These are phyloP conservation scores for Daldinia concentrica DNA, from an alignment of 495 filamentous ascomycete genomes.

Conservation along the genomic window DNA sequence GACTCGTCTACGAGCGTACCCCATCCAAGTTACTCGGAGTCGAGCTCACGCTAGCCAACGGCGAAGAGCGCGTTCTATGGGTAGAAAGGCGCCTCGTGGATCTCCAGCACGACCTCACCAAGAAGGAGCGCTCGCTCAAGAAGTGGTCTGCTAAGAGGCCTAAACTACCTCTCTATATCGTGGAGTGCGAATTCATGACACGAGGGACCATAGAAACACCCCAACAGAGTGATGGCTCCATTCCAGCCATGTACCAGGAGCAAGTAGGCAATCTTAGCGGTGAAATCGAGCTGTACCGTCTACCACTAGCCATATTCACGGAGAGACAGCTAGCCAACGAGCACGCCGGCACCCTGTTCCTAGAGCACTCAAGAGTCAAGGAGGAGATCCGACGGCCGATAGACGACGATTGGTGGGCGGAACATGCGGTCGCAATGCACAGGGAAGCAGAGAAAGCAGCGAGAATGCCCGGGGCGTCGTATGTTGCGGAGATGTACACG, in stretches of 20 bases:
- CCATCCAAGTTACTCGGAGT: constrained; percentile 21
- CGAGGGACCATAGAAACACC: neutral
- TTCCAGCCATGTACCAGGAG: neutral
- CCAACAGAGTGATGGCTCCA: neutral
- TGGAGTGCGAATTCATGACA: constrained; percentile 33
- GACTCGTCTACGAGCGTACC: constrained; percentile 1
- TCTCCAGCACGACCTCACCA: constrained; percentile 7
- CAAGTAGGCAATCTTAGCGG: neutral
- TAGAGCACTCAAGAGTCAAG: constrained; percentile 18
- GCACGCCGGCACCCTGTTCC: constrained; percentile 18
- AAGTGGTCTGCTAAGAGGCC: constrained; percentile 23
- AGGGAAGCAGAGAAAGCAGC: constrained; percentile 1
- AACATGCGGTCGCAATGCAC: constrained; percentile 13
- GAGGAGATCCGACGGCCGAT: constrained; percentile 13
- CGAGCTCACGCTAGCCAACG: constrained; percentile 18
- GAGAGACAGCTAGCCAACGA: constrained; percentile 27
- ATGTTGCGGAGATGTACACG: constrained; percentile 21
- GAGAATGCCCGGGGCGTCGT: neutral
- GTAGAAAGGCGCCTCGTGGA: constrained; percentile 27
- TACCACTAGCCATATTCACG: constrained; percentile 24
- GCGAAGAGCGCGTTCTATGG: constrained; percentile 27
- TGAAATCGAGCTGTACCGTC: constrained; percentile 12
- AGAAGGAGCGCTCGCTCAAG: constrained; percentile 5
- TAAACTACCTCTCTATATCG: constrained; percentile 21
- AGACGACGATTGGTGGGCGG: constrained; percentile 27